Percentiles rank a stretch among this genome's conserved stretches.
phyloP scores from a whole-genome alignment of 169 alveolate species.

The Perkinsus chesapeaki region DNA sequence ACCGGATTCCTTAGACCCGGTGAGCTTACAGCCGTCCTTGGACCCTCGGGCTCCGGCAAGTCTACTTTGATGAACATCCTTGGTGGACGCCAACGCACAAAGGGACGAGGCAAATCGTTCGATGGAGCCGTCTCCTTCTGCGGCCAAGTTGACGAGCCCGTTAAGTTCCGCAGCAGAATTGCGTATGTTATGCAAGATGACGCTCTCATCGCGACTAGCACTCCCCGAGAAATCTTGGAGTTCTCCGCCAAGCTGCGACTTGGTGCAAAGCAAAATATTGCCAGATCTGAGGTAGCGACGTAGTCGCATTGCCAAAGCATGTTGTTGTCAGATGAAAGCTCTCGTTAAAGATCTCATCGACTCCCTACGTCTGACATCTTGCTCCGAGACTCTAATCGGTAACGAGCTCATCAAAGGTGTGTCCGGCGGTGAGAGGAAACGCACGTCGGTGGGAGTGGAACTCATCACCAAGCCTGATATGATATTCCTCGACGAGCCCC shows the following conservation, averaged over 20 bases:
- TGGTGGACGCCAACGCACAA: constrained; percentile 49
- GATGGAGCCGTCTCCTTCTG: constrained; percentile 20
- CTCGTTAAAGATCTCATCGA: constrained; percentile 14
- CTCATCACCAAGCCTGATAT: constrained; percentile 74
- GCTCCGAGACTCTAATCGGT: constrained; percentile 59
- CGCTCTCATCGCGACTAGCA: constrained; percentile 49
- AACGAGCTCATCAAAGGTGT: constrained; percentile 58
- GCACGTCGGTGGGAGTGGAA: constrained; percentile 80
- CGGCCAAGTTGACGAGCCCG: constrained; percentile 23
- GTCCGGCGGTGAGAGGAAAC: constrained; percentile 82
- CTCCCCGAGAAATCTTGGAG: constrained; percentile 59
- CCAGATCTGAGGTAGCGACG: not conserved
- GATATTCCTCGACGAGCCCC: constrained; percentile 78
- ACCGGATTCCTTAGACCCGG: constrained; percentile 3
- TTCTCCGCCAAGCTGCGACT: constrained; percentile 59
- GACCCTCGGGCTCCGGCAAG: constrained; percentile 78
- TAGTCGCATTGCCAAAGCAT: not conserved
- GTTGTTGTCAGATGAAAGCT: not conserved
- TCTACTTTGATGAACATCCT: constrained; percentile 69
- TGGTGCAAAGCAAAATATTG: constrained; percentile 11
- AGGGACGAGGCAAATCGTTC: constrained; percentile 15
- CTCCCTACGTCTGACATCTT: constrained; percentile 34
- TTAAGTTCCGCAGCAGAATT: constrained; percentile 20
- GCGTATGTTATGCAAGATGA: constrained; percentile 71
- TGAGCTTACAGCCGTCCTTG: constrained; percentile 34